These are phyloP conservation scores for Lentinus polychrous DNA, from an alignment of 1,284 basidiomycete genomes.

Conservation along the genomic window DNA sequence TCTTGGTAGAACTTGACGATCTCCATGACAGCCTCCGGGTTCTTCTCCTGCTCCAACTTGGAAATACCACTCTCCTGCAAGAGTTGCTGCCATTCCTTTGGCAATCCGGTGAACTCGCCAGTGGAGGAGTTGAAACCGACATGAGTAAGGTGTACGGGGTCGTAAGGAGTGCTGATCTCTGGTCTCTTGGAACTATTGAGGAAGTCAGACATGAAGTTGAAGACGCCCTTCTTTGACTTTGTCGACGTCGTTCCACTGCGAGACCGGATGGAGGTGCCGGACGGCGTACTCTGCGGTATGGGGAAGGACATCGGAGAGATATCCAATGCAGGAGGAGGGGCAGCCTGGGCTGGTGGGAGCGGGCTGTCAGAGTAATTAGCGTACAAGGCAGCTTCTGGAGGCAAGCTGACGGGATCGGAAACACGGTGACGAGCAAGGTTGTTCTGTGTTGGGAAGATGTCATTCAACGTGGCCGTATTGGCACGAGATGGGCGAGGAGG, in stretches of 20 bases:
- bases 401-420: slow-evolving; percentile 37
- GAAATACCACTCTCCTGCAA: slow-evolving; percentile 97
- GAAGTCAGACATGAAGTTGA: slow-evolving; percentile 76
- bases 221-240: slow-evolving; percentile 69
- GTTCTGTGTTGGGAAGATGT: slow-evolving; percentile 46
- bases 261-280: slow-evolving; percentile 36
- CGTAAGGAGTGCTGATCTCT: slow-evolving; percentile 97
- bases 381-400: slow-evolving; percentile 27
- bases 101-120: slow-evolving; percentile 95
- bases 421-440: slow-evolving; percentile 40
- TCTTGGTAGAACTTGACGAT: slow-evolving; percentile 99
- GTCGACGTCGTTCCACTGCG: slow-evolving; percentile 57
- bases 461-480: slow-evolving; percentile 72
- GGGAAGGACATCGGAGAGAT: slow-evolving; percentile 19
- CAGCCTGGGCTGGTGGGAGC: slow-evolving; percentile 22
- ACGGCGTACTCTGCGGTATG: slow-evolving; percentile 12
- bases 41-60: slow-evolving; percentile 91
- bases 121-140: slow-evolving; percentile 99
- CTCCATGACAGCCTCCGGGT: slow-evolving; percentile 97
- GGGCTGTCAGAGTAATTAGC: slow-evolving; percentile 16
- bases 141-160: slow-evolving; percentile 99
- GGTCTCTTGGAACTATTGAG: slow-evolving; percentile 64
- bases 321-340: slow-evolving; percentile 25
- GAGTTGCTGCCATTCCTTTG: slow-evolving; percentile 98
- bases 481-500: slow-evolving; percentile 74